These are phyloP conservation scores for Sicyos edulis DNA, from an alignment of 306 rosid species.

Conservation along the genomic window DNA sequence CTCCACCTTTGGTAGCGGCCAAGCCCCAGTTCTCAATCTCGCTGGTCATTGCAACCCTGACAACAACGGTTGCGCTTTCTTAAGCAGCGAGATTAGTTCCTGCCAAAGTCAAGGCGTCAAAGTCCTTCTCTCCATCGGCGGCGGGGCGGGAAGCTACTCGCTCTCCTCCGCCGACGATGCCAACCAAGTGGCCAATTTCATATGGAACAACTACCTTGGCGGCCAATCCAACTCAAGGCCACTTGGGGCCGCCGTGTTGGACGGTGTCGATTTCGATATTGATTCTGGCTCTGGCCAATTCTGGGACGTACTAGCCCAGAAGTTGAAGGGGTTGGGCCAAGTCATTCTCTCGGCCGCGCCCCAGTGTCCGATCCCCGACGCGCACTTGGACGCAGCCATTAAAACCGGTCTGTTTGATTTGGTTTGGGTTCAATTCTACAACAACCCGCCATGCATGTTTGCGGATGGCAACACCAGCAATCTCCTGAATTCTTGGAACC, in stretches of 20 bases:
- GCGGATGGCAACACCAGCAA: slow-evolving; percentile 26
- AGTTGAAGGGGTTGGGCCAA: slow-evolving; percentile 25
- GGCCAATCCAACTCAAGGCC: slow-evolving; percentile 45
- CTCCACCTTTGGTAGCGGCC: slow-evolving; percentile 40
- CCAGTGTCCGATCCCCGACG: slow-evolving; percentile 51
- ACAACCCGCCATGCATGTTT: slow-evolving; percentile 50
- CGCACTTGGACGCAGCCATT: slow-evolving; percentile 33
- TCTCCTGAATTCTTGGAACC: slow-evolving; percentile 45
- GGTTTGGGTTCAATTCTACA: slow-evolving; percentile 76
- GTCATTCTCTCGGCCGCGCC: slow-evolving; percentile 50
- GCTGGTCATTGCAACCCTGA: slow-evolving; percentile 40
- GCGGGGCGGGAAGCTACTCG: slow-evolving; percentile 27
- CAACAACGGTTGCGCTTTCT: slow-evolving; percentile 24
- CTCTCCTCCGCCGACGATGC: slow-evolving; percentile 46
- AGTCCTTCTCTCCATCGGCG: slow-evolving; percentile 22
- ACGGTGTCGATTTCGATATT: slow-evolving; percentile 61
- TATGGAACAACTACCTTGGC: slow-evolving; percentile 53
- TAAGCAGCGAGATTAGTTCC: slow-evolving; percentile 29
- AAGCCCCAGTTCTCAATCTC: slow-evolving; percentile 35
- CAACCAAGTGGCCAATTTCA: slow-evolving; percentile 29
- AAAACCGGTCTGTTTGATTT: slow-evolving; percentile 46
- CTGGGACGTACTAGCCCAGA: slow-evolving; percentile 39
- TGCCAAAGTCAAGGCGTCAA: slow-evolving; percentile 47
- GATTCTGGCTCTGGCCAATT: slow-evolving; percentile 26
- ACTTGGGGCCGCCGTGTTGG: slow-evolving; percentile 41